These are phyloP conservation scores for Trichoderma citrinoviride DNA, from an alignment of 2,329 filamentous ascomycete genomes.

Conservation along the genomic window DNA sequence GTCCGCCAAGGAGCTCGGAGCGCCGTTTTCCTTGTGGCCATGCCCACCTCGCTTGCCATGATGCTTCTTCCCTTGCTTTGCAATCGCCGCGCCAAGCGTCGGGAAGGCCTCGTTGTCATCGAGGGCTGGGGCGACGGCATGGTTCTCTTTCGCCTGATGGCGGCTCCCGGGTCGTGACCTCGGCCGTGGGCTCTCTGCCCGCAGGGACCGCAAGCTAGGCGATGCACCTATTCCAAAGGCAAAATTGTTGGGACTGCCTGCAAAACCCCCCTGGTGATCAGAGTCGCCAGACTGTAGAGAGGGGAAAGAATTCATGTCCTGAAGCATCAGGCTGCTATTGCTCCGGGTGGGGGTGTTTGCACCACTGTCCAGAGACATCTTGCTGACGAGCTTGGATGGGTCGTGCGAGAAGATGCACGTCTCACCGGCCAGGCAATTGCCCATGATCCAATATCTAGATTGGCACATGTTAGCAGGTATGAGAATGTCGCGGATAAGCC, in stretches of 20 bases:
- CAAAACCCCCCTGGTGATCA: constrained; percentile 56
- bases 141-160: constrained; percentile 59
- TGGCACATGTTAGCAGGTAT: constrained; percentile 20
- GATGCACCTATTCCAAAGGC: constrained; percentile 60
- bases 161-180: constrained; percentile 83
- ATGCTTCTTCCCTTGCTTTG: constrained; percentile 83
- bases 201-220: constrained; percentile 64
- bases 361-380: constrained; percentile 69
- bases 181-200: constrained; percentile 62
- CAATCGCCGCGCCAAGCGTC: constrained; percentile 71
- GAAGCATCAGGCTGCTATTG: constrained; percentile 71
- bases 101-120: constrained; percentile 97
- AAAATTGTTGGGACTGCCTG: constrained; percentile 49
- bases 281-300: constrained; percentile 61
- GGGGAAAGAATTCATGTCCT: constrained; percentile 84
- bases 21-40: constrained; percentile 62
- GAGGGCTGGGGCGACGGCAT: constrained; percentile 69
- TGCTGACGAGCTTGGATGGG: constrained; percentile 79
- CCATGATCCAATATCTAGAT: constrained; percentile 89
- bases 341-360: constrained; percentile 57
- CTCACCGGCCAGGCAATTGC: constrained; percentile 89
- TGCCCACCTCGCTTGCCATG: constrained; percentile 86
- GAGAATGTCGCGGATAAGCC: too few relatives aligned
- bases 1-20: constrained; percentile 80
- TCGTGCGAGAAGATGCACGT: constrained; percentile 98